These are phyloP conservation scores for Pseudocercospora musae DNA, from an alignment of 2,329 filamentous ascomycete genomes.

Conservation along the genomic window DNA sequence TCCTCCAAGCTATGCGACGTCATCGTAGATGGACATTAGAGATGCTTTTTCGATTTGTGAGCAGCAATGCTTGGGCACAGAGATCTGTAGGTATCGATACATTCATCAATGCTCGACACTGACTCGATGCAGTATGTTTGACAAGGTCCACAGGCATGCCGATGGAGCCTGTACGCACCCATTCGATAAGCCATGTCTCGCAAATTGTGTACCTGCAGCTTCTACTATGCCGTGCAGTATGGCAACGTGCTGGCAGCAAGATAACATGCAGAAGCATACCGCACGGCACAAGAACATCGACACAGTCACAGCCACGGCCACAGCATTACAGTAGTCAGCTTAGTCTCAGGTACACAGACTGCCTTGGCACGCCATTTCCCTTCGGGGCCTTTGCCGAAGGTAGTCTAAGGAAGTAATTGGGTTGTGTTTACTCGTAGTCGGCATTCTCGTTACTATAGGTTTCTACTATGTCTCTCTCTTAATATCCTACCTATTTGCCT, in stretches of 20 bases:
- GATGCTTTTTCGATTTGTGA: neutral
- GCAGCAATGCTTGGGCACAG: neutral
- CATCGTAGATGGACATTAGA: neutral
- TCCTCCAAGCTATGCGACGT: neutral
- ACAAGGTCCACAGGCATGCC: neutral
- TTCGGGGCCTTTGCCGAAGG: too few species aligned
- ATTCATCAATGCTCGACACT: neutral
- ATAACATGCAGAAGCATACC: neutral
- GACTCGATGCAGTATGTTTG: neutral
- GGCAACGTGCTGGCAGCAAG: neutral
- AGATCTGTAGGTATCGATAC: too few species aligned
- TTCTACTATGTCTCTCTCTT: too few species aligned
- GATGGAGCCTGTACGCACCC: neutral
- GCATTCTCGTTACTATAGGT: too few species aligned
- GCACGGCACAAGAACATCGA: neutral
- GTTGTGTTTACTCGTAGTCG: too few species aligned
- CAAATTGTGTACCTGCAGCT: neutral
- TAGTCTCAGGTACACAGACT: too few species aligned
- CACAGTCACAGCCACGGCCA: too few species aligned
- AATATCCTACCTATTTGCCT: too few species aligned
- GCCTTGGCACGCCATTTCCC: too few species aligned
- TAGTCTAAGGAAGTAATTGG: too few species aligned
- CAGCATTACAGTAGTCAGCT: neutral
- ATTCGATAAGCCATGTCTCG: too few species aligned
- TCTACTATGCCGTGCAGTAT: neutral